phyloP scores from a whole-genome alignment of 163 green algal species.

The Scenedesmus sp. region DNA sequence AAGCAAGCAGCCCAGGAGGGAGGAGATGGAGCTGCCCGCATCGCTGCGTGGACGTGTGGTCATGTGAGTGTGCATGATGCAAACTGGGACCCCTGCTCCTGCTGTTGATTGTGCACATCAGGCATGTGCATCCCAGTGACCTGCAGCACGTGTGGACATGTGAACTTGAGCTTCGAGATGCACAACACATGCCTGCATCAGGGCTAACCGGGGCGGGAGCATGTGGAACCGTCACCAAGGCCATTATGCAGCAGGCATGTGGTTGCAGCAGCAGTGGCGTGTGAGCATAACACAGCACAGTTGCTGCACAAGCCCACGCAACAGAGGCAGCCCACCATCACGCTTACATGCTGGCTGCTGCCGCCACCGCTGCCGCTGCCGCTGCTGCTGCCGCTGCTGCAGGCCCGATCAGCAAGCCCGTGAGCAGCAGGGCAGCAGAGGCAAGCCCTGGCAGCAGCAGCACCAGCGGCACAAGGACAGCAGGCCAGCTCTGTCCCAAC shows the following conservation, averaged over 20 bases:
- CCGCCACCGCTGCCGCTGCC: too few species aligned
- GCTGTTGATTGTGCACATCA: too few species aligned
- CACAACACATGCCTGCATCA: background rate
- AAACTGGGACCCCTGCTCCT: background rate
- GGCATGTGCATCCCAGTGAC: background rate
- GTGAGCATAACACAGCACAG: background rate
- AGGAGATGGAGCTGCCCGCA: background rate
- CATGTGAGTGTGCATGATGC: background rate
- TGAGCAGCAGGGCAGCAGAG: conserved; percentile 25
- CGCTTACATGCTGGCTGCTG: background rate
- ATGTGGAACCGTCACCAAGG: background rate
- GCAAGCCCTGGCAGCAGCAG: background rate
- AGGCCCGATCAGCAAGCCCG: background rate
- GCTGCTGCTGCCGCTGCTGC: background rate
- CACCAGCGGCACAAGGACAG: conserved; percentile 19
- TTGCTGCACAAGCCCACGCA: background rate
- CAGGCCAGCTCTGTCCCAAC: background rate
- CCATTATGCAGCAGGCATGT: background rate
- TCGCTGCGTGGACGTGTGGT: conserved; percentile 1
- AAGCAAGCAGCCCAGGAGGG: background rate
- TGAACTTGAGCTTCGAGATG: background rate
- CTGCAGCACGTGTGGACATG: background rate
- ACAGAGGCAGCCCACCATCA: background rate
- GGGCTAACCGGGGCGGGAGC: background rate
- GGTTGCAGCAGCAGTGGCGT: too few species aligned